Evolutionary conservation across 805 yeast genomes (phyloP).

Genomic region (Myxozyma vanderwaltii): DNA sequence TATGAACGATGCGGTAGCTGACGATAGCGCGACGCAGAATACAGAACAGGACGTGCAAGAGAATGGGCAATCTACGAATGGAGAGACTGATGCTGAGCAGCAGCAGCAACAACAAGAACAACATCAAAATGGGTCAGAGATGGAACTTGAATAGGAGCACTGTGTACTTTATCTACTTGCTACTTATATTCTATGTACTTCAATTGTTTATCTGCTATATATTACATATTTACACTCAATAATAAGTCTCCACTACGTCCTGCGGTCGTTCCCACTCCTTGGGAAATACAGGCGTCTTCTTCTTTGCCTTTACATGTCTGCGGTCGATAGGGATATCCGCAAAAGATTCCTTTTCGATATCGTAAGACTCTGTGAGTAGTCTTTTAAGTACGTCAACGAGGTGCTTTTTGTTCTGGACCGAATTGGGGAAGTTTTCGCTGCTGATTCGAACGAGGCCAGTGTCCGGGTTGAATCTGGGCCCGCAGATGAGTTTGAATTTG

Average conservation of each 20-base stretch:
- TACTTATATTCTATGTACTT: neutral
- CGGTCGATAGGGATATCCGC: constrained; percentile 80
- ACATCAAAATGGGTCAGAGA: neutral
- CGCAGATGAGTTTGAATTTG: constrained; percentile 78
- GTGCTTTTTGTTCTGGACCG: constrained; percentile 82
- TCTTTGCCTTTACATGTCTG: constrained; percentile 60
- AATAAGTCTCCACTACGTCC: constrained; percentile 56
- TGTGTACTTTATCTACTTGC: neutral
- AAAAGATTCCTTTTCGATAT: constrained; percentile 59
- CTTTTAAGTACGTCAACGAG: constrained; percentile 64
- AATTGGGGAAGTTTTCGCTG: constrained; percentile 65
- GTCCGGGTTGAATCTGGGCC: constrained; percentile 68
- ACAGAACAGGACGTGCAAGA: neutral
- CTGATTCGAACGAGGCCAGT: constrained; percentile 65
- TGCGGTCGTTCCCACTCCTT: constrained; percentile 76
- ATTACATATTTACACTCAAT: neutral
- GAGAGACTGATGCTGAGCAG: neutral
- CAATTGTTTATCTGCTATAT: neutral
- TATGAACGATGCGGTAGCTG: neutral
- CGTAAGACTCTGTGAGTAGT: constrained; percentile 66
- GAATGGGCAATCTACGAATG: neutral
- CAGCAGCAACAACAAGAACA: too few relatives aligned
- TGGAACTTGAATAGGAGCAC: neutral
- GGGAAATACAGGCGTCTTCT: constrained; percentile 60
- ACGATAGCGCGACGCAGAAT: neutral